Percentiles rank a stretch among this genome's conserved stretches.
These are phyloP conservation scores for Vitis rupestris DNA, from an alignment of 164 flowering plant genomes.

Conservation along the genomic window DNA sequence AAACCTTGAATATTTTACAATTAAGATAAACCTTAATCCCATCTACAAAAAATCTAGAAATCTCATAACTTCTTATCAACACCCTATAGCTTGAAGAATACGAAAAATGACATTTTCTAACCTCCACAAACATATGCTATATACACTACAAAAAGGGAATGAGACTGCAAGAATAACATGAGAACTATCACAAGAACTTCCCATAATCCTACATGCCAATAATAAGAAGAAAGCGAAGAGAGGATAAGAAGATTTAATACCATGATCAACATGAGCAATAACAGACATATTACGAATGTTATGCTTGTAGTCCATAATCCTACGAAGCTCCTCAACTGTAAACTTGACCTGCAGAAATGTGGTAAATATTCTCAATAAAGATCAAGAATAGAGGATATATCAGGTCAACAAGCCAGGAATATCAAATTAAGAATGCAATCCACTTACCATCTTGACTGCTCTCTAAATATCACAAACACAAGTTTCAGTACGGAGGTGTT, in stretches of 20 bases:
- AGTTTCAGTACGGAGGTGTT: no score
- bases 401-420: not conserved
- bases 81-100: no score
- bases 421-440: not conserved
- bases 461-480: constrained; percentile 4
- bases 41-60: no score
- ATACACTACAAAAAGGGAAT: no score
- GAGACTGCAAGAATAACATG: no score
- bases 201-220: constrained; percentile 2
- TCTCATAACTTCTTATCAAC: no score
- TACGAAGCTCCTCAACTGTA: constrained; percentile 38
- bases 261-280: constrained; percentile 48
- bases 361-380: not conserved
- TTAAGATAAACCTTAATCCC: no score
- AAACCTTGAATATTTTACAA: no score
- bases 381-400: not conserved
- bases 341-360: constrained; percentile 40
- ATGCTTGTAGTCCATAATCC: constrained; percentile 38
- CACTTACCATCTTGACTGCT: constrained; percentile 26
- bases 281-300: constrained; percentile 49
- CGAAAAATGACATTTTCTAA: no score
- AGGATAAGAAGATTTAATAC: constrained; percentile 18
- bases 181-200: no score
- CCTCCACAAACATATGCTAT: no score
- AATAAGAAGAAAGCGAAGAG: not conserved